These are phyloP conservation scores for Phytophthora multivora DNA, from an alignment of 352 stramenopile genomes.

Conservation along the genomic window DNA sequence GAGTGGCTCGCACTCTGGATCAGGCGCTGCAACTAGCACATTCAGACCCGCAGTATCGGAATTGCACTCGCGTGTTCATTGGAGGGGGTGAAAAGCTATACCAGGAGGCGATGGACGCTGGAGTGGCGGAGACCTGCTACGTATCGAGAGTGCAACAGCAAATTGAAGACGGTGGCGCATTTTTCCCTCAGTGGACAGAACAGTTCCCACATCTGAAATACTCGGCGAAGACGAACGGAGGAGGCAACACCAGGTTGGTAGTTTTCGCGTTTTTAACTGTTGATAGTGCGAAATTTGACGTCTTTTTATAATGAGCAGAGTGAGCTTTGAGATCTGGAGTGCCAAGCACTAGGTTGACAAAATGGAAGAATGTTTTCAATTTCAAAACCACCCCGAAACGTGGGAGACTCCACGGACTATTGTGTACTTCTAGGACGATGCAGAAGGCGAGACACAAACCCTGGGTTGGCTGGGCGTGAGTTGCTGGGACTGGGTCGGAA, in stretches of 20 bases:
- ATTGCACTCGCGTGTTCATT: slow-evolving; percentile 59
- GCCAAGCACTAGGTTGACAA: not conserved
- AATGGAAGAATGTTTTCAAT: not conserved
- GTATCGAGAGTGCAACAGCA: slow-evolving; percentile 61
- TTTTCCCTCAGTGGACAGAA: slow-evolving; percentile 60
- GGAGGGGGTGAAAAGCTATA: slow-evolving; percentile 67
- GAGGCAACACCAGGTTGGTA: slow-evolving; percentile 26
- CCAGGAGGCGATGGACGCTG: slow-evolving; percentile 49
- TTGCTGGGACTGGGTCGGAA: slow-evolving; percentile 14
- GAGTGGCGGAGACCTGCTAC: slow-evolving; percentile 60
- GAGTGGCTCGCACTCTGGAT: slow-evolving; percentile 42
- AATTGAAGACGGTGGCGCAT: slow-evolving; percentile 54
- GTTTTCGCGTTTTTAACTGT: not conserved
- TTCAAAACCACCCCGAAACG: no score
- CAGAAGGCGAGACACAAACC: slow-evolving; percentile 18
- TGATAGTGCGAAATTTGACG: not conserved
- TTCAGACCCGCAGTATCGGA: slow-evolving; percentile 36
- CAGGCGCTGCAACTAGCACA: slow-evolving; percentile 49
- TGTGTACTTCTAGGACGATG: not conserved
- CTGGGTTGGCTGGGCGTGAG: not conserved
- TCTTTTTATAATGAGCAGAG: slow-evolving; percentile 15
- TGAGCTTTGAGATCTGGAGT: slow-evolving; percentile 47
- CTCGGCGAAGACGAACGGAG: slow-evolving; percentile 29
- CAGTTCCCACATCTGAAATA: slow-evolving; percentile 48
- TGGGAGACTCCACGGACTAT: no score